Base-by-base conservation (phyloP, 441 rosid genomes). In the Lagerstroemia fauriei region DNA sequence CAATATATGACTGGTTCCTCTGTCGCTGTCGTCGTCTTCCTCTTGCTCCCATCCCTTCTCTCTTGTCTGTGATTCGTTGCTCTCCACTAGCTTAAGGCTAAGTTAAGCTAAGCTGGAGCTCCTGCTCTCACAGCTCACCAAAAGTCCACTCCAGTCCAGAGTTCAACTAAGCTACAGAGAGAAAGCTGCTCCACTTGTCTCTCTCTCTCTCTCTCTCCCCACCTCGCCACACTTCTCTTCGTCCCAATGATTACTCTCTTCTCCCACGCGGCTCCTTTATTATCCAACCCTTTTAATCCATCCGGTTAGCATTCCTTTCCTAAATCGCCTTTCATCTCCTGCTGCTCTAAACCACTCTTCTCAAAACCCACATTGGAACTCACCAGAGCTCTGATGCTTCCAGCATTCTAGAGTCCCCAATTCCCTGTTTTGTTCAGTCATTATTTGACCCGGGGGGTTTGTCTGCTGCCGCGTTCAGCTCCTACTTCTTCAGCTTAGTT, bases 121-220 rank as follows among this genome's bases (percentile, higher is more conserved):
- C 59, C 44, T 31, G 10, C 66, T 29, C n/a, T 20, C 56, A 22
- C 12, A 38, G 46, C 76, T 7, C 53, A 20, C 0, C 48, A 24
- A 53, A 51, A 14, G 76, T 71, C 82, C 82, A 79, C 70, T 79
- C 82, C 16, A 79, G 12, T 79, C 82, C 16, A 79, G 12, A 66
- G 76, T 16, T 79, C 82, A 53, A 66, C 31, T 74, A 47, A 53
- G 20, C 59, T 53, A 53, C 59, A 16, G 59, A 53, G 59, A 53
- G 32, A 77, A n/a, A 24, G 32, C n/a, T 38, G 44, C 44, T 38
- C 44, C 44, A 38, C 44, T n/a, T n/a, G n/a, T n/a, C n/a, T n/a
- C n/a, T n/a, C n/a, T n/a, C n/a, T 22, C 53, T 73, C 29, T 44
- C 29, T 61, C 68, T 61, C 76, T 8, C 53, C 1, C 53, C 38